Conservation (phyloP, 177 flowering plant species). For the Tripterygium wilfordii region DNA sequence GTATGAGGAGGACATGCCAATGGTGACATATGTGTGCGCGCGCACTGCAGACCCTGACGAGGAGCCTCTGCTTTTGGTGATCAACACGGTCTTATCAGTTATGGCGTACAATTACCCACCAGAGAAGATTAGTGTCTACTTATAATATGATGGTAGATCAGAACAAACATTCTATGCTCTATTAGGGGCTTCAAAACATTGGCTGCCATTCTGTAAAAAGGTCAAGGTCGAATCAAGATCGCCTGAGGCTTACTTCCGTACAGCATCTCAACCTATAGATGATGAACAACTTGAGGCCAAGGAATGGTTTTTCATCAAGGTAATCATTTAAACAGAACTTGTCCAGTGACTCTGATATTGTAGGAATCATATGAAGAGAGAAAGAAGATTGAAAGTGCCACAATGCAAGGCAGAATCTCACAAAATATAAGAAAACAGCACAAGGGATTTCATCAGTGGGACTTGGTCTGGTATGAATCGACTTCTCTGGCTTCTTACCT, state of each 20-base stretch:
- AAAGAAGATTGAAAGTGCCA: slow-evolving; percentile 20
- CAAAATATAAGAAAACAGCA: slow-evolving; percentile 21
- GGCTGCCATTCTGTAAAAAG: slow-evolving; percentile 47
- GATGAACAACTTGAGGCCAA: neutral
- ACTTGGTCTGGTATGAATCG: too few species aligned
- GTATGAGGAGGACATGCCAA: slow-evolving; percentile 25
- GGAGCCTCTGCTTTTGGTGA: slow-evolving; percentile 38
- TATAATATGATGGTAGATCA: slow-evolving; percentile 49
- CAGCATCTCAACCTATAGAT: neutral
- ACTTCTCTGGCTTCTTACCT: too few species aligned
- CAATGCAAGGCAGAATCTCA: slow-evolving; percentile 20
- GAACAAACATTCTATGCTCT: slow-evolving; percentile 41
- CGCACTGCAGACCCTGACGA: slow-evolving; percentile 44
- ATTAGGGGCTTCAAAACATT: slow-evolving; percentile 31
- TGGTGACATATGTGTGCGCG: slow-evolving; percentile 42
- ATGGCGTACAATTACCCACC: slow-evolving; percentile 46
- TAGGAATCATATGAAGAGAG: slow-evolving; percentile 32
- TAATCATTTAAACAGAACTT: too few species aligned
- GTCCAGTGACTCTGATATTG: too few species aligned
- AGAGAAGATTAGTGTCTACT: slow-evolving; percentile 34
- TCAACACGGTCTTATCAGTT: slow-evolving; percentile 35
- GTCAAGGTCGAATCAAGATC: slow-evolving; percentile 34
- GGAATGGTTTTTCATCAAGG: slow-evolving; percentile 15
- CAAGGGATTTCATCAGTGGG: slow-evolving; percentile 36
- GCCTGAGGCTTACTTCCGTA: slow-evolving; percentile 28